Evolutionary conservation across 2,329 filamentous ascomycete genomes (phyloP).

Genomic region (Fusarium sp.): DNA sequence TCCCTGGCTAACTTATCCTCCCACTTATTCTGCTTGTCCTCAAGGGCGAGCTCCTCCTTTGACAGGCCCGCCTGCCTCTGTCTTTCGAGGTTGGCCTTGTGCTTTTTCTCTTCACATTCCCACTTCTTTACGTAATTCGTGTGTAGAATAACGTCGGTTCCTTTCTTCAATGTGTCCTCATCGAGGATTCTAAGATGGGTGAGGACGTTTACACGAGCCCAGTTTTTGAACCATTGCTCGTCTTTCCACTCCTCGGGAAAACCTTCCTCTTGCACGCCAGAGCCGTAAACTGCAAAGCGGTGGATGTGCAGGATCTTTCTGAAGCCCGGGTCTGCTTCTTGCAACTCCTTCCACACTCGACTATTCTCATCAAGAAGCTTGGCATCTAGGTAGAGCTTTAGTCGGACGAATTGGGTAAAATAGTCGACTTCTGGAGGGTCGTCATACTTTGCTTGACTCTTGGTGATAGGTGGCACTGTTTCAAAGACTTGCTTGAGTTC

Average conservation of each 20-base stretch:
- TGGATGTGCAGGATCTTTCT: not conserved
- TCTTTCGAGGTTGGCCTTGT: not conserved
- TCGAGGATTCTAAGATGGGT: not conserved
- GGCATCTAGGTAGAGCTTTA: not conserved
- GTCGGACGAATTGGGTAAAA: not conserved
- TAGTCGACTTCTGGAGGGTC: not conserved
- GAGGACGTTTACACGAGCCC: not conserved
- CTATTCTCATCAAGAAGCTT: not conserved
- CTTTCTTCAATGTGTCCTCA: not conserved
- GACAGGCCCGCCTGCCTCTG: not conserved
- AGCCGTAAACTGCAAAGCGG: not conserved
- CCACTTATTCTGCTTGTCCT: not conserved
- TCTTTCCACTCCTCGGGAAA: not conserved
- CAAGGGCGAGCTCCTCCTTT: not conserved
- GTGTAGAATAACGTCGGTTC: not conserved
- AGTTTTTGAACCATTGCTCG: not conserved
- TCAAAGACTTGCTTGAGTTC: not conserved
- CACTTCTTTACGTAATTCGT: not conserved
- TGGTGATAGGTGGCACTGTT: not conserved
- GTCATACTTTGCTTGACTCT: not conserved
- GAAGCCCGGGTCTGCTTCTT: not conserved
- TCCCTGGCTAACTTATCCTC: not conserved
- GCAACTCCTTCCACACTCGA: not conserved
- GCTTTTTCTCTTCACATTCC: not conserved
- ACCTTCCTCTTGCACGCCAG: not conserved